Conservation (phyloP, 2,329 filamentous ascomycete genomes). For the Ophiostoma sp. region DNA sequence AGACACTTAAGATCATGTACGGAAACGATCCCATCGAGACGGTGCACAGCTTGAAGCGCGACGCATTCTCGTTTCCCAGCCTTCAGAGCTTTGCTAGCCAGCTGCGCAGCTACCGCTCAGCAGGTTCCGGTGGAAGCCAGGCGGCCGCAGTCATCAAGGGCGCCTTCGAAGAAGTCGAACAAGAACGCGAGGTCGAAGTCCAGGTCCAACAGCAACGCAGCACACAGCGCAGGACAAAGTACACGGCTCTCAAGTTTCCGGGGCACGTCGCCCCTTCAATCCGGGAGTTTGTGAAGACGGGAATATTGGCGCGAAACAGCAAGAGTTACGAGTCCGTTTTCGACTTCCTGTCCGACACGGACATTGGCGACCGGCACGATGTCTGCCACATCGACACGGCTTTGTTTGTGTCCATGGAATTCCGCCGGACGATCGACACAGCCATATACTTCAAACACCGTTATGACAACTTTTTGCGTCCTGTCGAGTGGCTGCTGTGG, state of each 20-base stretch:
- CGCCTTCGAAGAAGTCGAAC: conserved; percentile 60
- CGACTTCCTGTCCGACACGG: conserved; percentile 16
- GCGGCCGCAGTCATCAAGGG: conserved; percentile 29
- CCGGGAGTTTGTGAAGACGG: conserved; percentile 21
- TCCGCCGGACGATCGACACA: conserved; percentile 46
- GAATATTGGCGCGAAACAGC: background rate
- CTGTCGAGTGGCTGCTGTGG: conserved; percentile 65
- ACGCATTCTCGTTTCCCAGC: conserved; percentile 33
- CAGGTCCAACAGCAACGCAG: conserved; percentile 57
- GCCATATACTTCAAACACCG: conserved; percentile 28
- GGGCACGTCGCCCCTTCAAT: conserved; percentile 19
- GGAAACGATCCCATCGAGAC: conserved; percentile 30
- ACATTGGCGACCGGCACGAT: conserved; percentile 16
- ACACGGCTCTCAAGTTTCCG: conserved; percentile 10
- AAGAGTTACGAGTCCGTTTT: conserved; percentile 1
- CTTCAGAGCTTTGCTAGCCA: conserved; percentile 33
- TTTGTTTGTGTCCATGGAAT: conserved; percentile 49
- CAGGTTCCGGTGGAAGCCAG: too few relatives aligned
- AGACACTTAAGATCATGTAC: conserved; percentile 61
- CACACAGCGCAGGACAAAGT: background rate
- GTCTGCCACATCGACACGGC: conserved; percentile 22
- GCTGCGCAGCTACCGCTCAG: conserved; percentile 36
- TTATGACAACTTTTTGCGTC: conserved; percentile 43
- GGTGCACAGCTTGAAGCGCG: background rate
- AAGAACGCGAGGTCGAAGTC: conserved; percentile 60